A percentile compares a stretch with the other conserved stretches of the same genome.
Conservation (phyloP, 2,329 filamentous ascomycete species). For the Phaeomoniella chlamydospora region DNA sequence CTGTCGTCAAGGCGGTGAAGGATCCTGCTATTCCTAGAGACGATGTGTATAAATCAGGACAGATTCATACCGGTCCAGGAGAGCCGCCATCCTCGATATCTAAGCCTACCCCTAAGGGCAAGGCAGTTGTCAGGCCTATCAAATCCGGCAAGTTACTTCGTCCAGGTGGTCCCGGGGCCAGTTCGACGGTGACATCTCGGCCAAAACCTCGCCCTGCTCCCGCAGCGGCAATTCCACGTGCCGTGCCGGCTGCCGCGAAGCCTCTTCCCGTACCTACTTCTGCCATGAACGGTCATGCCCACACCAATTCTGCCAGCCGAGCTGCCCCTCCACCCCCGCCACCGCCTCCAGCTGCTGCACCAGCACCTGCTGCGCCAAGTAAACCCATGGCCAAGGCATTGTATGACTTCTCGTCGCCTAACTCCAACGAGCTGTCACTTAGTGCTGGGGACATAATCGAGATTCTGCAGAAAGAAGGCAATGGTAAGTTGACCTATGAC, state of each 20-base stretch:
- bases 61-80: constrained; percentile 72
- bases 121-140: constrained; percentile 77
- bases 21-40: constrained; percentile 58
- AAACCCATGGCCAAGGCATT: constrained; percentile 79
- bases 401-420: constrained; percentile 81
- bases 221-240: constrained; percentile 6
- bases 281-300: constrained; percentile 16
- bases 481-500: constrained; percentile 48
- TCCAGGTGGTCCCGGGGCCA: constrained; percentile 74
- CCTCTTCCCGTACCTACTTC: constrained; percentile 13
- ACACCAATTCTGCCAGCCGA: constrained; percentile 21
- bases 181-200: constrained; percentile 50
- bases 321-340: constrained; percentile 44
- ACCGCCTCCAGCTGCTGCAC: constrained; percentile 51
- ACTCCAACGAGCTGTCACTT: constrained; percentile 72
- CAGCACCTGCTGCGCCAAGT: constrained; percentile 41
- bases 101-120: constrained; percentile 71
- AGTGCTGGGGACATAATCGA: constrained; percentile 68
- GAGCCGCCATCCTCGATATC: constrained; percentile 74
- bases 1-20: constrained; percentile 77
- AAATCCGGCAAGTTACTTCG: constrained; percentile 86
- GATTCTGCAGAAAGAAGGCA: constrained; percentile 86
- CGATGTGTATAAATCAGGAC: constrained; percentile 88
- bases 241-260: constrained; percentile 1
- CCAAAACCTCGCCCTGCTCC: constrained; percentile 25